Conservation (phyloP, 306 rosid species). For the Canavalia ensiformis region DNA sequence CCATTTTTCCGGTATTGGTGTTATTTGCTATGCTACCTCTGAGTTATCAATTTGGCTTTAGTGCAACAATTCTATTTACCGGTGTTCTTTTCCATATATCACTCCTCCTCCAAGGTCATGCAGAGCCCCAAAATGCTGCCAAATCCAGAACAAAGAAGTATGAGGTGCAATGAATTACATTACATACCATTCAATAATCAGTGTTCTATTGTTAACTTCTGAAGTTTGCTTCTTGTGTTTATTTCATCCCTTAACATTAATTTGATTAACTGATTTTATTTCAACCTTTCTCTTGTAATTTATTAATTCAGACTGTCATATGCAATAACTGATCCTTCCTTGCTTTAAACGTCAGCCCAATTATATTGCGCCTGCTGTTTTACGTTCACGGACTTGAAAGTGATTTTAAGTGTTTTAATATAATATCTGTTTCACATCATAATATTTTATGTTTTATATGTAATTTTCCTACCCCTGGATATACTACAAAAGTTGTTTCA, state of each 20-base stretch:
- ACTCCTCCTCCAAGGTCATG: slow-evolving; percentile 33
- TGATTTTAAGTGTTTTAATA: background rate
- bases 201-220: background rate
- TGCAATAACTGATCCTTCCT: background rate
- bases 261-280: slow-evolving; percentile 25
- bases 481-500: background rate
- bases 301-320: slow-evolving; percentile 3
- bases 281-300: slow-evolving; percentile 18
- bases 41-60: too few relatives aligned
- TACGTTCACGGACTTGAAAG: background rate
- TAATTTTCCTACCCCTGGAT: too few relatives aligned
- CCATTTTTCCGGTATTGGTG: background rate
- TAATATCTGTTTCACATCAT: background rate
- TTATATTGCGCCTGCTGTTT: background rate
- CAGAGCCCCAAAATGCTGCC: slow-evolving; percentile 20
- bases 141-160: slow-evolving; percentile 7
- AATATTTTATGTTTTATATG: background rate
- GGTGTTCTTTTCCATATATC: background rate
- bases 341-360: background rate
- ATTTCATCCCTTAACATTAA: slow-evolving; percentile 17
- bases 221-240: slow-evolving; percentile 7
- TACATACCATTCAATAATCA: background rate
- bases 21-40: background rate
- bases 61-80: too few relatives aligned
- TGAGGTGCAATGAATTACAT: slow-evolving; percentile 19